These are phyloP conservation scores for Solanum virginianum DNA, from an alignment of 257 asterid species.

Conservation along the genomic window DNA sequence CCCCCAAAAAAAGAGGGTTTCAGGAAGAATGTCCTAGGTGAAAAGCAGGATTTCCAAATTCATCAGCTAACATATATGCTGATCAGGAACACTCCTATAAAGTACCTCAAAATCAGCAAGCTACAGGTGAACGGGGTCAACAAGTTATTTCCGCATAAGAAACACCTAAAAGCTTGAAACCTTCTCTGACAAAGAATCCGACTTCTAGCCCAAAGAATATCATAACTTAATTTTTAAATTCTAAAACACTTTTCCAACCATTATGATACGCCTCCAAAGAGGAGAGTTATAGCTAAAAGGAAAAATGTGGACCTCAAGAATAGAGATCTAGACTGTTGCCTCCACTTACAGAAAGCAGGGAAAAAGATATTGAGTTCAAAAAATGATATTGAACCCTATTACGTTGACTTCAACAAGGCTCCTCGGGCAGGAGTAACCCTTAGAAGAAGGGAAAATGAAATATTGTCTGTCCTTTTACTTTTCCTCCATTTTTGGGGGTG, in stretches of 20 bases:
- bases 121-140: not conserved
- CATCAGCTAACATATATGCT: not conserved
- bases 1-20: not conserved
- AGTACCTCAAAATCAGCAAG: not conserved
- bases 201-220: not conserved
- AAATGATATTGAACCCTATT: not conserved
- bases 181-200: not conserved
- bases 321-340: not conserved
- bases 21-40: not conserved
- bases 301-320: not conserved
- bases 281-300: not conserved
- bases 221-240: not conserved
- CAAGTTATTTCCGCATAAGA: not conserved
- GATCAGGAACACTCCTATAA: not conserved
- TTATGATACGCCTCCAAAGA: not conserved
- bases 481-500: not conserved
- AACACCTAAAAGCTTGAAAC: not conserved
- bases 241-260: not conserved
- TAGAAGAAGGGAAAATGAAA: not conserved
- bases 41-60: not conserved
- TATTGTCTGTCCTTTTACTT: not conserved
- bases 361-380: not conserved
- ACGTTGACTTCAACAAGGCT: not conserved
- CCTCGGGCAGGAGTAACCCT: not conserved
- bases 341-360: not conserved